Base-by-base conservation (phyloP, 2,329 filamentous ascomycete genomes). In the Podosphaera fusca region DNA sequence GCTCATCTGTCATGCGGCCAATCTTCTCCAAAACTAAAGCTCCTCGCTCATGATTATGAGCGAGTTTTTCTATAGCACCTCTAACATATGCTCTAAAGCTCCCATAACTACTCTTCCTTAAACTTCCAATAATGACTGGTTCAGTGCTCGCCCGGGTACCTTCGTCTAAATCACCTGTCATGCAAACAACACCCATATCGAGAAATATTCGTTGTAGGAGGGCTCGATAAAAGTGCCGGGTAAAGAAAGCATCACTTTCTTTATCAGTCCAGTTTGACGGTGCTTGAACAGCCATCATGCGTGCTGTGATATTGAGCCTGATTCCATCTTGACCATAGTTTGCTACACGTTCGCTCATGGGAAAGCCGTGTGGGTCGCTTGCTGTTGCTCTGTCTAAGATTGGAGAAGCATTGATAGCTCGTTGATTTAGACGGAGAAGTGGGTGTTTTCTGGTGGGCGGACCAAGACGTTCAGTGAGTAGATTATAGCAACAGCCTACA, bases 211-310 rank as follows among this genome's bases (percentile, higher is more conserved):
- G 84, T 69, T 98, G 92, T 30, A 96, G 73, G 0, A 96, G 74
- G 0, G 92, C 87, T 50, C 92, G 85, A 72, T 84, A 98, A 70
- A 92, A 95, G 69, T 98, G 92, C 0, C 90, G 79, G 0, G 82
- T 87, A 72, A 98, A 96, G 71, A 96, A 98, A 6, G 74, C 75
- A 55, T 88, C 84, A 67, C 86, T 94, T 59, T 95, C 89, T 34
- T 76, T 73, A 31, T 75, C 73, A 1, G 84, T 85, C 92, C 92
- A 98, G 71, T 98, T 98, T 59, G 82, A 76, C 1, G 92, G 89
- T 6, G 92, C 92, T 71, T 98, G 92, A 55, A 94, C 89, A 2
- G 90, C 90, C 90, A 96, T 95, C 84, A 95, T 95, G 50, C 92
- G 80, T 0, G 92, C 88, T 3, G 92, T 98, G 66, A 96, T 95